Percentiles rank a stretch among this genome's conserved stretches.
These are phyloP conservation scores for Neurospora sp. DNA, from an alignment of 495 filamentous ascomycete species.

Conservation along the genomic window DNA sequence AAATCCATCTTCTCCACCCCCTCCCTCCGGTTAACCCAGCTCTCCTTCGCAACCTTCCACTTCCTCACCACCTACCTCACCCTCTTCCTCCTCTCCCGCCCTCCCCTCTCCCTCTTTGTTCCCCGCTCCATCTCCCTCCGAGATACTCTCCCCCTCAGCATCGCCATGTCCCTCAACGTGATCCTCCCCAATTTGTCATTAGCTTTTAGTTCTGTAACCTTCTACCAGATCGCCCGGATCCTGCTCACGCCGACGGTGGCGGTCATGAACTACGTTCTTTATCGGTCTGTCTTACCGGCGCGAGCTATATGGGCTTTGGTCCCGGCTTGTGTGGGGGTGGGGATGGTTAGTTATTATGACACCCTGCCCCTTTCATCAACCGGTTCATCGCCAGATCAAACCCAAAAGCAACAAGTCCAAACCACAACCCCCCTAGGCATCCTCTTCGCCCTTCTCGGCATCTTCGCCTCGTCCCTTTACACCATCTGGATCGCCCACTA, in stretches of 20 bases:
- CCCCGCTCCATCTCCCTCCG: slow-evolving; percentile 43
- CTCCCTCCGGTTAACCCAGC: slow-evolving; percentile 53
- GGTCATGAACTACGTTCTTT: slow-evolving; percentile 55
- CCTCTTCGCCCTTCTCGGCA: slow-evolving; percentile 53
- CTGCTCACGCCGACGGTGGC: slow-evolving; percentile 62
- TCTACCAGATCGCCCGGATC: slow-evolving; percentile 66
- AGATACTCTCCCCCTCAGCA: slow-evolving; percentile 53
- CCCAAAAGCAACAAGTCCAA: slow-evolving; percentile 24
- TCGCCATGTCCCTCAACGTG: slow-evolving; percentile 62
- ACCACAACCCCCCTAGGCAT: slow-evolving; percentile 46
- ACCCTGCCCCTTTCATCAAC: slow-evolving; percentile 31
- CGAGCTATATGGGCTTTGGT: slow-evolving; percentile 46
- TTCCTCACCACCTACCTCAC: slow-evolving; percentile 61
- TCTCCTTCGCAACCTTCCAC: slow-evolving; percentile 63
- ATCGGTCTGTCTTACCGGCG: slow-evolving; percentile 47
- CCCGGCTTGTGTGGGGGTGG: slow-evolving; percentile 59
- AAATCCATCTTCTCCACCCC: slow-evolving; percentile 64
- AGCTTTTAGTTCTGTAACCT: slow-evolving; percentile 61
- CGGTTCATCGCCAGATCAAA: background rate
- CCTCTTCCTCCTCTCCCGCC: slow-evolving; percentile 53
- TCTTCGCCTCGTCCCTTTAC: slow-evolving; percentile 57
- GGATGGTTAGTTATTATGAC: slow-evolving; percentile 63
- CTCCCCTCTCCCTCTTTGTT: slow-evolving; percentile 47
- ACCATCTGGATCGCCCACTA: slow-evolving; percentile 60
- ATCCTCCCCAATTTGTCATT: slow-evolving; percentile 67